phyloP scores from a whole-genome alignment of 2,329 filamentous ascomycete genomes.

The Leptodontidium sp. region DNA sequence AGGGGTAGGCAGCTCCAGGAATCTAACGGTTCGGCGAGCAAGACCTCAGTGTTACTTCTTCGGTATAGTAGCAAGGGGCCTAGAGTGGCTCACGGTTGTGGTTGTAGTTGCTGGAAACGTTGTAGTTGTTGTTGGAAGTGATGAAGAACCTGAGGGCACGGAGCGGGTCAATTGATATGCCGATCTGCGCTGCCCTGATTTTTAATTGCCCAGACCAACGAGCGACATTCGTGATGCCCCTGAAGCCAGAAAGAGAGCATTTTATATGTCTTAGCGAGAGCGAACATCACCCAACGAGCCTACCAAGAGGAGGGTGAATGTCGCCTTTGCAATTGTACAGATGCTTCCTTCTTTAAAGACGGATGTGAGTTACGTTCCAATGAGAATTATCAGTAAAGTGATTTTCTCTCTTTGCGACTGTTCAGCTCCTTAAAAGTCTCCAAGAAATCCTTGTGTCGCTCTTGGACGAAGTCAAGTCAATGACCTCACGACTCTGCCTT shows the following conservation, averaged over 20 bases:
- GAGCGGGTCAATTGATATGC: neutral
- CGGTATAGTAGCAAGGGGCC: neutral
- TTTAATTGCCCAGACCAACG: neutral
- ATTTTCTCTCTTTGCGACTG: no score
- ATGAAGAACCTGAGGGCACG: neutral
- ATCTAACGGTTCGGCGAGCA: no score
- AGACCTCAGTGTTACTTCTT: neutral
- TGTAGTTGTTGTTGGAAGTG: no score
- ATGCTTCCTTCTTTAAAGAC: no score
- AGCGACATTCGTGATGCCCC: neutral
- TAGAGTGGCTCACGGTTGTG: neutral
- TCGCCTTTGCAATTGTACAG: no score
- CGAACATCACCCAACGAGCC: neutral
- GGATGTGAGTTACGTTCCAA: no score
- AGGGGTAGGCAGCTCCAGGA: no score
- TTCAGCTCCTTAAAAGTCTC: neutral
- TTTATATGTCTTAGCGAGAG: neutral
- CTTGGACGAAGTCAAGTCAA: conserved; percentile 1
- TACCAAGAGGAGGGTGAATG: no score
- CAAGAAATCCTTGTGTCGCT: neutral
- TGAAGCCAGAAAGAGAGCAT: neutral
- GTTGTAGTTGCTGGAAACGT: neutral
- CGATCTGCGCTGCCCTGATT: neutral
- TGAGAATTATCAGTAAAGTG: no score
- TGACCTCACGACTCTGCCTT: conserved; percentile 13